Percentiles rank a stretch among this genome's conserved stretches.
phyloP scores from a whole-genome alignment of 208 protist genomes.

The Leishmania amazonensis region DNA sequence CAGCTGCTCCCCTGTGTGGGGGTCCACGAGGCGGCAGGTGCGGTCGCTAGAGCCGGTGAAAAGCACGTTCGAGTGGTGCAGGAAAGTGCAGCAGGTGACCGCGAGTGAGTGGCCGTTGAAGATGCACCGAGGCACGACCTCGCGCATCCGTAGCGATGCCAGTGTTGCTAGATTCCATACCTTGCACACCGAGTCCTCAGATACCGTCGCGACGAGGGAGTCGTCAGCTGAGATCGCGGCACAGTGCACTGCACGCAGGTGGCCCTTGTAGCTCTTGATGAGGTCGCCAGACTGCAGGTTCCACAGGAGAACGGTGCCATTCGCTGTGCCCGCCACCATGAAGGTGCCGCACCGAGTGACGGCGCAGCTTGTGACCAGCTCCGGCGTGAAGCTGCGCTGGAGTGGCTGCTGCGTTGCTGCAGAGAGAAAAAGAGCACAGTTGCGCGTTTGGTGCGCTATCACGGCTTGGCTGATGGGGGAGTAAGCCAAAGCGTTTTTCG shows the following conservation, averaged over 20 bases:
- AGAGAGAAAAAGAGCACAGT: slow-evolving; percentile 65
- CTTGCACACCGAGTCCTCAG: slow-evolving; percentile 78
- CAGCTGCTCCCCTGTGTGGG: slow-evolving; percentile 51
- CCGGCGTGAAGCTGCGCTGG: slow-evolving; percentile 70
- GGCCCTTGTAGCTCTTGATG: slow-evolving; percentile 60
- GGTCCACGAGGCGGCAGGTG: slow-evolving; percentile 74
- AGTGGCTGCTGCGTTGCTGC: slow-evolving; percentile 68
- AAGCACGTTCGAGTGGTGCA: slow-evolving; percentile 47
- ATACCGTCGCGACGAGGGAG: slow-evolving; percentile 71
- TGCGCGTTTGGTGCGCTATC: slow-evolving; percentile 52
- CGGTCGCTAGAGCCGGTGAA: slow-evolving; percentile 72
- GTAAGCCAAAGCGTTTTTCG: slow-evolving; percentile 44
- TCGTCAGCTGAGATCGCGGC: slow-evolving; percentile 57
- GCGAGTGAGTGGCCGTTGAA: slow-evolving; percentile 77
- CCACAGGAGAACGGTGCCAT: slow-evolving; percentile 76
- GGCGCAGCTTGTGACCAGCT: slow-evolving; percentile 53
- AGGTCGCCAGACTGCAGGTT: slow-evolving; percentile 69
- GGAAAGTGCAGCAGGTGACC: slow-evolving; percentile 68
- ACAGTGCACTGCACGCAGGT: slow-evolving; percentile 59
- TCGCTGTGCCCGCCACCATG: slow-evolving; percentile 59
- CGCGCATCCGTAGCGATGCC: slow-evolving; percentile 32
- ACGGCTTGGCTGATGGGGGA: slow-evolving; percentile 44
- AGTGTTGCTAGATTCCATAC: slow-evolving; percentile 62
- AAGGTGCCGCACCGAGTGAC: slow-evolving; percentile 65
- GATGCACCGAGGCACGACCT: slow-evolving; percentile 31